phyloP scores from a whole-genome alignment of 768 basidiomycete genomes.

The Harrya chromipes region DNA sequence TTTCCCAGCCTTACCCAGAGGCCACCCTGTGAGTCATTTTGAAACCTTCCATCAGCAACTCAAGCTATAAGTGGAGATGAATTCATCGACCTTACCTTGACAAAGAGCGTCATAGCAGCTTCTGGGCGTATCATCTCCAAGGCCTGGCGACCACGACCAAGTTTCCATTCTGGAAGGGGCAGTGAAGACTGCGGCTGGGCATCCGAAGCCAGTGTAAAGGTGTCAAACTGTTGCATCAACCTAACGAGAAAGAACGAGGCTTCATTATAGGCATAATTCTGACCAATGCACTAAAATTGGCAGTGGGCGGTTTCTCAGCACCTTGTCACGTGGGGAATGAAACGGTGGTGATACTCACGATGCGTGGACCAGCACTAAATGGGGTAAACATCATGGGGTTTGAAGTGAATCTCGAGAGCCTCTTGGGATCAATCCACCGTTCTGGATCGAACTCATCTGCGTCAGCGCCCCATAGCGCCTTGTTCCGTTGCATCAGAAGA shows the following conservation, averaged over 20 bases:
- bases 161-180: constrained; percentile 57
- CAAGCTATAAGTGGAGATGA: constrained; percentile 7
- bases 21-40: constrained; percentile 41
- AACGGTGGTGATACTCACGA: constrained; percentile 31
- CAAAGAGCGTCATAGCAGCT: constrained; percentile 60
- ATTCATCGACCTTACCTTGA: constrained; percentile 47
- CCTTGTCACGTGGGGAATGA: constrained; percentile 1
- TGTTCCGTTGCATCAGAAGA: constrained; percentile 64
- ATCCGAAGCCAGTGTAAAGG: constrained; percentile 57
- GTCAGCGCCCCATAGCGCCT: constrained; percentile 68
- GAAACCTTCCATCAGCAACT: constrained; percentile 1
- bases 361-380: constrained; percentile 69
- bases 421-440: constrained; percentile 64
- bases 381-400: constrained; percentile 72
- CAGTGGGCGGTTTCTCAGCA: constrained; percentile 16
- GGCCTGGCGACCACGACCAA: constrained; percentile 42
- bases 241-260: constrained; percentile 70
- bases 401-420: constrained; percentile 46
- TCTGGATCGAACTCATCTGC: constrained; percentile 78
- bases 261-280: constrained; percentile 76
- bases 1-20: constrained; percentile 53
- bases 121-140: constrained; percentile 61
- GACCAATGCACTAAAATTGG: constrained; percentile 55
- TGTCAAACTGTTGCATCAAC: constrained; percentile 61
- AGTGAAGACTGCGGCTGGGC: constrained; percentile 59